Evolutionary conservation across 306 rosid species (phyloP).

Genomic region (Styphnolobium japonicum): DNA sequence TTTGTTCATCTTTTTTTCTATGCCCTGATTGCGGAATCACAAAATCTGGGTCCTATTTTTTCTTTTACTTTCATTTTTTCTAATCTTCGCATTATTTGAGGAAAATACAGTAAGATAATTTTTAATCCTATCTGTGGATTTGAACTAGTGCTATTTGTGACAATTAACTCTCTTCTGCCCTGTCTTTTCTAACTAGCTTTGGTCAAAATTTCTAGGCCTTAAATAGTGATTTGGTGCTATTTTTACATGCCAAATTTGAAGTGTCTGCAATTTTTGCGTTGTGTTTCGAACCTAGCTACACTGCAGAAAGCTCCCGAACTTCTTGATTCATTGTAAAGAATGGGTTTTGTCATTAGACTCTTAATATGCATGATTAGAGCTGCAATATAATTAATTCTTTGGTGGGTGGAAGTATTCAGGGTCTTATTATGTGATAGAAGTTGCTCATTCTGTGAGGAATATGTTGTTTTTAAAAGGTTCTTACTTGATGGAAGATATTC

Average conservation of each 20-base stretch:
- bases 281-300: slow-evolving; percentile 4
- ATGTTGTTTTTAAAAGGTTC: background rate
- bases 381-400: background rate
- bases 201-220: no score
- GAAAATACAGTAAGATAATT: no score
- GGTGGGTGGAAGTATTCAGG: slow-evolving; percentile 7
- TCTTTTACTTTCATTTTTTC: no score
- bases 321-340: background rate
- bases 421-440: background rate
- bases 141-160: no score
- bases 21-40: no score
- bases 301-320: background rate
- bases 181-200: no score
- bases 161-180: no score
- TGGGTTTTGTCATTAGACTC: slow-evolving; percentile 5
- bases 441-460: background rate
- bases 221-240: background rate
- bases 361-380: background rate
- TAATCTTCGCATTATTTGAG: no score
- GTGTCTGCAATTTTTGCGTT: slow-evolving; percentile 12
- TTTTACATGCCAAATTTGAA: background rate
- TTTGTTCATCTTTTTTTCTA: no score
- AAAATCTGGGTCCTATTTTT: no score
- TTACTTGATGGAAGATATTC: background rate
- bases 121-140: no score